phyloP scores from a whole-genome alignment of 768 basidiomycete species.

The Leucosporidium creatinivorum region DNA sequence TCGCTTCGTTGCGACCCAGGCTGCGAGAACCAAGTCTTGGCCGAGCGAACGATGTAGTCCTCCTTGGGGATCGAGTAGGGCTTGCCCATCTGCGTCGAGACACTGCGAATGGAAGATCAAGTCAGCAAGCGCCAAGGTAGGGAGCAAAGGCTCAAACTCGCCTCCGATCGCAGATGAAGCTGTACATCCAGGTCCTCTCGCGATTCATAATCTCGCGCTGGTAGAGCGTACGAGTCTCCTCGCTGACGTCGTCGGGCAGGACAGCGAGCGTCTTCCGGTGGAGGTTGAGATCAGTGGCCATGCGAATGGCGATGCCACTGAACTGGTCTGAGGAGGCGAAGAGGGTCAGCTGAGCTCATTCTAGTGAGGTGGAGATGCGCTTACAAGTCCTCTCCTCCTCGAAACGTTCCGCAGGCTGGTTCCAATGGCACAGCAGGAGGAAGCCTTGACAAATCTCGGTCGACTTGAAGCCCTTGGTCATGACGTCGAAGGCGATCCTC shows the following conservation, averaged over 20 bases:
- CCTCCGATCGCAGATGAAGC: slow-evolving; percentile 37
- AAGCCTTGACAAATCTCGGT: slow-evolving; percentile 72
- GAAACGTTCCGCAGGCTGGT: slow-evolving; percentile 88
- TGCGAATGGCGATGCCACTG: slow-evolving; percentile 49
- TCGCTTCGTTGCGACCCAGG: slow-evolving; percentile 61
- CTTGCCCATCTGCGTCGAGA: slow-evolving; percentile 92
- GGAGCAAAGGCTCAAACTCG: background rate
- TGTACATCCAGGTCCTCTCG: slow-evolving; percentile 80
- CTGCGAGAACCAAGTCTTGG: slow-evolving; percentile 63
- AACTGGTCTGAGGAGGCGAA: slow-evolving; percentile 18
- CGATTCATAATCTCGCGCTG: slow-evolving; percentile 74
- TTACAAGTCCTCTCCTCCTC: slow-evolving; percentile 95
- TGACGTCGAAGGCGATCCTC: slow-evolving; percentile 60
- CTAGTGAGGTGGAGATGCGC: slow-evolving; percentile 20
- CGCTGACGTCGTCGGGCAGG: slow-evolving; percentile 60
- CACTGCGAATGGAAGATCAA: background rate
- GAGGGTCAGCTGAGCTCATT: background rate
- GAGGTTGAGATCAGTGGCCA: slow-evolving; percentile 92
- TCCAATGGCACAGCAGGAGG: slow-evolving; percentile 77
- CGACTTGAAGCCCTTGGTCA: slow-evolving; percentile 69
- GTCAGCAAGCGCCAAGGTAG: background rate
- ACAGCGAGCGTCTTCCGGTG: slow-evolving; percentile 69
- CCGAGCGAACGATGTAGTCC: slow-evolving; percentile 77
- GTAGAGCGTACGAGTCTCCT: slow-evolving; percentile 66
- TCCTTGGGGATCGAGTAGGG: slow-evolving; percentile 76